Percentiles rank a stretch among this genome's conserved stretches.
phyloP scores from a whole-genome alignment of 164 flowering plant species.

The Stephania yunnanensis region DNA sequence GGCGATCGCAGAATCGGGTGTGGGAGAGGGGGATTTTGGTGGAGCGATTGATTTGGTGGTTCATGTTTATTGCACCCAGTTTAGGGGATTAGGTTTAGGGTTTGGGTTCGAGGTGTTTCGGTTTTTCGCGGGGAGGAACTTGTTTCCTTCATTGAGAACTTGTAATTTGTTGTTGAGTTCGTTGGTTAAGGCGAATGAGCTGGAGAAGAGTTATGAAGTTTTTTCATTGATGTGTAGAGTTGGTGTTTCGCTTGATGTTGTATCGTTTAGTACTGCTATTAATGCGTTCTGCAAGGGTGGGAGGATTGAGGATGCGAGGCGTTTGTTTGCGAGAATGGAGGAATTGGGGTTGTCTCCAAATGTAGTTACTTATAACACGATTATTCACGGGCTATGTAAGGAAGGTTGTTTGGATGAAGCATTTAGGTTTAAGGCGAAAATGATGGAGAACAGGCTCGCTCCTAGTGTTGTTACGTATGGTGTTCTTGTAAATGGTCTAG shows the following conservation, averaged over 20 bases:
- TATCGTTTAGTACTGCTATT: constrained; percentile 48
- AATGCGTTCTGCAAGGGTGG: constrained; percentile 54
- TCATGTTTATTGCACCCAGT: constrained; percentile 49
- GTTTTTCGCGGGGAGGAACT: constrained; percentile 27
- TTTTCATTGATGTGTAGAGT: constrained; percentile 29
- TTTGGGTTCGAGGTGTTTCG: constrained; percentile 47
- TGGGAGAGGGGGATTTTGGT: no score
- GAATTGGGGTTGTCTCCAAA: constrained; percentile 41
- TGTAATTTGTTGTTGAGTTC: constrained; percentile 53
- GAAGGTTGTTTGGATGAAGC: constrained; percentile 47
- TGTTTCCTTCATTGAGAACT: constrained; percentile 56
- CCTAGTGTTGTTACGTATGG: constrained; percentile 53
- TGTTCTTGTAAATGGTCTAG: constrained; percentile 49
- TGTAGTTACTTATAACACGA: constrained; percentile 59
- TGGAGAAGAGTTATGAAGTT: constrained; percentile 34
- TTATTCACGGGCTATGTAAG: constrained; percentile 62
- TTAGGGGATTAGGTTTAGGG: constrained; percentile 30
- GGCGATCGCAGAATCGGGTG: constrained; percentile 11
- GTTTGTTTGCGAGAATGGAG: constrained; percentile 54
- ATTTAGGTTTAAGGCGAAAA: constrained; percentile 46
- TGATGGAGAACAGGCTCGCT: constrained; percentile 36
- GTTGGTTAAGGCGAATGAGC: constrained; percentile 47
- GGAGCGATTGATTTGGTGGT: no score
- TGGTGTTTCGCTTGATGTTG: constrained; percentile 45
- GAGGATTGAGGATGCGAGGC: constrained; percentile 42